Percentiles rank a stretch among this genome's conserved stretches.
Conservation (phyloP, 2,329 filamentous ascomycete species). For the Aschersonia sp. region DNA sequence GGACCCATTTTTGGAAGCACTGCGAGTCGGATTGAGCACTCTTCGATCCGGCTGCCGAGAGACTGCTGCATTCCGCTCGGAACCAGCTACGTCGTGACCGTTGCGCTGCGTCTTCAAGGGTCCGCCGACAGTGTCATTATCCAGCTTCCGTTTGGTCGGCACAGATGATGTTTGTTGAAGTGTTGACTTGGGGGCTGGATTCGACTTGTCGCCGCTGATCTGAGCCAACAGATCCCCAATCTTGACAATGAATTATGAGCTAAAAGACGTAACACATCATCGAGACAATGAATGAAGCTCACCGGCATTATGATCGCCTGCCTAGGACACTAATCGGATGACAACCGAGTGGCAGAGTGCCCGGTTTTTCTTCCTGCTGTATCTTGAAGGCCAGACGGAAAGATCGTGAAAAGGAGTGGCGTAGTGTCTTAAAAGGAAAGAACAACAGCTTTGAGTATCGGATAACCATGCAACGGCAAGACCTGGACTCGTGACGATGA, state of each 20-base stretch:
- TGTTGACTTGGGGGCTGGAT: constrained; percentile 17
- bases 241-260: constrained; percentile 6
- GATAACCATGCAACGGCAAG: too few relatives aligned
- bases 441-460: too few relatives aligned
- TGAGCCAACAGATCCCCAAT: constrained; percentile 31
- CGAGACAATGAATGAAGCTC: constrained; percentile 4
- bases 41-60: too few relatives aligned
- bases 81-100: not conserved
- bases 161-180: constrained; percentile 11
- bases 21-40: not conserved
- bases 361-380: not conserved
- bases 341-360: not conserved
- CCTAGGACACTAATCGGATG: not conserved
- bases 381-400: too few relatives aligned
- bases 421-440: too few relatives aligned
- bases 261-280: not conserved
- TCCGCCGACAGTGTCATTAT: constrained; percentile 27
- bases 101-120: constrained; percentile 23
- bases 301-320: constrained; percentile 14
- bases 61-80: too few relatives aligned
- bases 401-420: too few relatives aligned
- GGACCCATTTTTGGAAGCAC: constrained; percentile 5
- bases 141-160: constrained; percentile 41
- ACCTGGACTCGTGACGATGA: too few relatives aligned
- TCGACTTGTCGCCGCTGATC: constrained; percentile 40